Base-by-base conservation (phyloP, 2,329 filamentous ascomycete genomes). In the Scedosporium dehoogii region DNA sequence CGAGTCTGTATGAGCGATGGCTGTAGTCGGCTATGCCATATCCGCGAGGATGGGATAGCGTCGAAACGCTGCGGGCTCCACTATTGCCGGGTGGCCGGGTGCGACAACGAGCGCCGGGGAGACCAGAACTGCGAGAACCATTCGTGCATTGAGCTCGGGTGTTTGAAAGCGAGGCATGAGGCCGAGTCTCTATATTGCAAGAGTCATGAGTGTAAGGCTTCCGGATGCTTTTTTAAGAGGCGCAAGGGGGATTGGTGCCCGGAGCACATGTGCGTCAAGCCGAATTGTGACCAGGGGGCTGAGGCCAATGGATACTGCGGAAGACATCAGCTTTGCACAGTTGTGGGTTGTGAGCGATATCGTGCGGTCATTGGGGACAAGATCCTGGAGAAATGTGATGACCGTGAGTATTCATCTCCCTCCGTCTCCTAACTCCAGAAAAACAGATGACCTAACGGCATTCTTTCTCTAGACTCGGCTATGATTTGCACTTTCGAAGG, bases 1-100 rank as follows among this genome's bases (percentile, higher is more conserved):
- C 63, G 68, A 7, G 58, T 66, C 25, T 69, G 68, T 65, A 51
- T 59, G 18, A 48, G 59, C 1, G 55, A 25, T 4, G 63, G 57
- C 12, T 69, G 68, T 56, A 42, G 27, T 6, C 63, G 64, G n/a
- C 66, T 67, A 53, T 64, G 66, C 16, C 63, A 66, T 63, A 60
- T 62, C 42, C 59, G 63, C 48, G 66, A 65, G 57, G 62, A 60
- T 44, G 67, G 65, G 6, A 58, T 63, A 23, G 41, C 61, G 6
- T 63, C 63, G 6, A 46, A 46, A 25, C 58, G 62, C 56, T 67
- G 66, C 64, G 65, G 67, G 16, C 60, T 59, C 18, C 66, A 68
- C 64, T 65, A 64, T 63, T 67, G 66, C 58, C 44, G 60, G 12
- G 59, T 51, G 18, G 57, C 46, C 3, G 66, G 64, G 23, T 68